Evolutionary conservation across 2,329 filamentous ascomycete genomes (phyloP), one percentile per base, ranked within the genome.

Genomic region (Chaetomiaceae sp.): DNA sequence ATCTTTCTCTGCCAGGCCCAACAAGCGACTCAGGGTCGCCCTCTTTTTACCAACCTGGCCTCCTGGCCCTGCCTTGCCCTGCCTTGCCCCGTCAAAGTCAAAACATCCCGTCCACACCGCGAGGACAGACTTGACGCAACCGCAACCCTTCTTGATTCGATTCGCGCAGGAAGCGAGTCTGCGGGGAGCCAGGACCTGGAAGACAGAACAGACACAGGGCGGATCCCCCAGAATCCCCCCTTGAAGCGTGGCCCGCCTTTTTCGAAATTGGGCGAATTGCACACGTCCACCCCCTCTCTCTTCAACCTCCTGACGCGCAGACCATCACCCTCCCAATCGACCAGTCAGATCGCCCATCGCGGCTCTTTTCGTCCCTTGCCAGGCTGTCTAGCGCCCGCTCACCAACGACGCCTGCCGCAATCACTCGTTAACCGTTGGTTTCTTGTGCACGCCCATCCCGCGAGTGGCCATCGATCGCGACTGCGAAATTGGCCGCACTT

Each of bases 301-400:
- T 23, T 12, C 38, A 34, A 59, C 60, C 53, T 62, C 57, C 60
- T 57, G 64, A 66, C 66, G 64, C 65, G 66, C 65, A 65, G 60
- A 47, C 56, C 51, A 50, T 57, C 62, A 60, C 54, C 19, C 55
- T 57, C 62, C 19, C 60, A 42, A 55, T 12, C 59, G 64, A 65
- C 68, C 68, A 70, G 64, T 70, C 65, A 70, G 51, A 66, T 64
- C 60, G 56, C 58, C 60, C 60, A 61, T 59, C 60, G 60, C 64
- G 46, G 59, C 57, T 55, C 50, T 63, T 55, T 45, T 59, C 59
- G 56, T 56, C 51, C 50, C 45, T 40, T 45, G 12, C 42, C 21
- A 41, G 37, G 13, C 14, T 33, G 23, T 51, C 53, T 53, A 57
- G 56, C 56, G 55, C 55, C 53, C 42, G 44, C 51, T 31, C 25